Evolutionary conservation across 1,284 basidiomycete genomes (phyloP).

Genomic region (Ceratobasidium papillatum): DNA sequence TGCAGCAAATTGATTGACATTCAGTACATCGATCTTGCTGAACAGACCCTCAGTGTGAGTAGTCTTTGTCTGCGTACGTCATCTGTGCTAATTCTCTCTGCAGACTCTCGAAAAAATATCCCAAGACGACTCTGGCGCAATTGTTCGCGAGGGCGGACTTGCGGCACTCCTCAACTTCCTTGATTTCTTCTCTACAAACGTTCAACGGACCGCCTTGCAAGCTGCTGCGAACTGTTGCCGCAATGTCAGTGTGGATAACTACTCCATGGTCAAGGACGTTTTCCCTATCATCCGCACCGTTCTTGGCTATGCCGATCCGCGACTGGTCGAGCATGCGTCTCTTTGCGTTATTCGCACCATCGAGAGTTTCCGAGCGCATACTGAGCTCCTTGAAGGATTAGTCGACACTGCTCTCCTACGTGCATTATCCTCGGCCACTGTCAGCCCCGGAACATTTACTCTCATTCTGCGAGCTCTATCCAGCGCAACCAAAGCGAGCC

Average conservation of each 20-base stretch:
- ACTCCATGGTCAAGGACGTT: constrained; percentile 84
- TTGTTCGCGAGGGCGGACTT: constrained; percentile 92
- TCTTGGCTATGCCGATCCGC: constrained; percentile 88
- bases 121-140: constrained; percentile 92
- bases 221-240: constrained; percentile 95
- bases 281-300: constrained; percentile 94
- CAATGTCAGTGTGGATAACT: constrained; percentile 86
- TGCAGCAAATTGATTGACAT: constrained; percentile 96
- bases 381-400: constrained; percentile 84
- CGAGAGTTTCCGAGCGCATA: constrained; percentile 86
- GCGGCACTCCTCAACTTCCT: constrained; percentile 91
- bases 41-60: constrained; percentile 94
- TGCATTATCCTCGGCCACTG: constrained; percentile 85
- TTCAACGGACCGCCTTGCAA: constrained; percentile 94
- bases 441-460: constrained; percentile 87
- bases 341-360: constrained; percentile 92
- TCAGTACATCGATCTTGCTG: constrained; percentile 94
- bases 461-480: constrained; percentile 86
- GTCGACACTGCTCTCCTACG: constrained; percentile 84
- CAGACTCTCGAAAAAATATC: constrained; percentile 98
- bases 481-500: constrained; percentile 83
- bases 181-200: constrained; percentile 96
- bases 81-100: constrained; percentile 43
- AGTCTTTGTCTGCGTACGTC: constrained; percentile 33
- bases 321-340: constrained; percentile 92